Conservation (phyloP, 2,329 filamentous ascomycete genomes). For the Fonsecaea nubica region DNA sequence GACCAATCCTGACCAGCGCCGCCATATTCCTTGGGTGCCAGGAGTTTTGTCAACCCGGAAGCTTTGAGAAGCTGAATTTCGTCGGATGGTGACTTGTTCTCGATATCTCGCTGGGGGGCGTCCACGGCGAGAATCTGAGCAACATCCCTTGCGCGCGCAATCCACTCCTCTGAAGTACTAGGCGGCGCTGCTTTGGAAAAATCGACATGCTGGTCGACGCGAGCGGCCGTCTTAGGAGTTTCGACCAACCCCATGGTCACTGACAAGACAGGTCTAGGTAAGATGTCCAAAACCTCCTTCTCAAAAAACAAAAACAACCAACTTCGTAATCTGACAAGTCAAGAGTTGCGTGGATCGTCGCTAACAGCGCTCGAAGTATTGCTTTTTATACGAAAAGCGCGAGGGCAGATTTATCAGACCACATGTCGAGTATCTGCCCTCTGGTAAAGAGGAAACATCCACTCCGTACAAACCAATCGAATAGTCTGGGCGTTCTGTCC, state of each 20-base stretch:
- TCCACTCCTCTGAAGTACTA: constrained; percentile 52
- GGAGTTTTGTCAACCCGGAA: constrained; percentile 57
- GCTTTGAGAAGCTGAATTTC: constrained; percentile 61
- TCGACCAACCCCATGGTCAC: not conserved
- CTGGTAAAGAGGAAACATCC: not conserved
- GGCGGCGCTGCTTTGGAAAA: not conserved
- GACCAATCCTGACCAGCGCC: constrained; percentile 62
- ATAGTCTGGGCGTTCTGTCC: not conserved
- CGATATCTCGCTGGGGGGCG: constrained; percentile 56
- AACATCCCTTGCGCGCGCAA: constrained; percentile 57
- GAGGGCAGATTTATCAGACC: not conserved
- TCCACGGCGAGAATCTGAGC: constrained; percentile 58
- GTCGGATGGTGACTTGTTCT: constrained; percentile 60
- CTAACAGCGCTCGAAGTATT: not conserved
- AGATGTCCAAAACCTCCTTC: not conserved
- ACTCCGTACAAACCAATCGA: not conserved
- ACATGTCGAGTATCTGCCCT: not conserved
- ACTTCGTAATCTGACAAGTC: not conserved
- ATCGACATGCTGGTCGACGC: not conserved
- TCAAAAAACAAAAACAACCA: not conserved
- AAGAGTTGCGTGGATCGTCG: not conserved
- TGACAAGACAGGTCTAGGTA: not conserved
- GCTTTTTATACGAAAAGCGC: not conserved
- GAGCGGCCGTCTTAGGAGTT: not conserved
- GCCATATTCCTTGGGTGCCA: constrained; percentile 59